phyloP scores from a whole-genome alignment of 169 alveolate species.

The Fabrea salina region DNA sequence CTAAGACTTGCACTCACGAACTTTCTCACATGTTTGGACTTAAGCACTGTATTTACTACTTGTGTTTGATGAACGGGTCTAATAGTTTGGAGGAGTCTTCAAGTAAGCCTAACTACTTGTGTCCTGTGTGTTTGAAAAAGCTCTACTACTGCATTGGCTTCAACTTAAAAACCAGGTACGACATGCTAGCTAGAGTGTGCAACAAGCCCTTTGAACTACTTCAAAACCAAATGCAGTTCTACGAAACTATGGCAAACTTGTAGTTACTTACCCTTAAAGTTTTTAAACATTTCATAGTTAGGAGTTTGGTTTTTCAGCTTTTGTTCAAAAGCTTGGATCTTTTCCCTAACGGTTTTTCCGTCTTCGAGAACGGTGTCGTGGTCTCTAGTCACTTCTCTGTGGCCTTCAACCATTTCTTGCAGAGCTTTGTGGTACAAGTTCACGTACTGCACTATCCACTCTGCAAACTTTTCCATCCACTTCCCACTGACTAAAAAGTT shows the following conservation, averaged over 20 bases:
- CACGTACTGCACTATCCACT: neutral
- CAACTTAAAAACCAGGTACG: slow-evolving; percentile 38
- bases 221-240: no score
- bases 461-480: neutral
- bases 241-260: no score
- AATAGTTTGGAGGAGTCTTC: slow-evolving; percentile 60
- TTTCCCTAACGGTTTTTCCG: neutral
- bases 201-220: no score
- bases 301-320: no score
- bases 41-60: slow-evolving; percentile 69
- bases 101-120: slow-evolving; percentile 54
- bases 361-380: neutral
- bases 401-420: slow-evolving; percentile 7
- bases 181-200: slow-evolving; percentile 32
- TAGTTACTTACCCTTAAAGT: no score
- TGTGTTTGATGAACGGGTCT: slow-evolving; percentile 83
- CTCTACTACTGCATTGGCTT: slow-evolving; percentile 38
- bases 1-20: slow-evolving; percentile 73
- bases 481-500: neutral
- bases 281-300: no score
- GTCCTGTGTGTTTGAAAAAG: slow-evolving; percentile 68
- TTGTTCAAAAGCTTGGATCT: neutral
- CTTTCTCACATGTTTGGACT: slow-evolving; percentile 74
- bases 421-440: slow-evolving; percentile 13
- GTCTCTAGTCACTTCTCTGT: slow-evolving; percentile 6